phyloP scores from a whole-genome alignment of 345 rosid genomes.

The Mangifera indica region DNA sequence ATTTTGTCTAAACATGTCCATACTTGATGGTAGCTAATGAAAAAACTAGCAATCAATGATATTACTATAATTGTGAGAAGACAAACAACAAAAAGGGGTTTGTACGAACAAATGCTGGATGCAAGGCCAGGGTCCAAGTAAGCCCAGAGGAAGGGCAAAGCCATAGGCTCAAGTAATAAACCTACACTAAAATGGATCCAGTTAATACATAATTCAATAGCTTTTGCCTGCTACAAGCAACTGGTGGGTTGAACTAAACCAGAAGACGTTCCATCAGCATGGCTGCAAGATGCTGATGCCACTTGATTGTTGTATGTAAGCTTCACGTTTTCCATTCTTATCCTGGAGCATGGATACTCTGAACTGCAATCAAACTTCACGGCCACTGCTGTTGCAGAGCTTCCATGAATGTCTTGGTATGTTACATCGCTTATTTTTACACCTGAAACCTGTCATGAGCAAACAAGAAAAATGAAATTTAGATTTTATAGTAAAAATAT shows the following conservation, averaged over 20 bases:
- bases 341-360: constrained; percentile 48
- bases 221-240: constrained; percentile 23
- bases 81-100: background rate
- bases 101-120: background rate
- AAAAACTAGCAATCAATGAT: too few relatives aligned
- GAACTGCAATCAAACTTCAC: constrained; percentile 66
- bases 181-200: background rate
- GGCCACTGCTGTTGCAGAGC: constrained; percentile 59
- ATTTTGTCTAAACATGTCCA: too few relatives aligned
- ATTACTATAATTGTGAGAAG: background rate
- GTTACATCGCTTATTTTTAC: constrained; percentile 55
- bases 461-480: too few relatives aligned
- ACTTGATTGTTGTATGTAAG: constrained; percentile 43
- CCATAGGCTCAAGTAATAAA: constrained; percentile 28
- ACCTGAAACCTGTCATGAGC: constrained; percentile 44
- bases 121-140: constrained; percentile 23
- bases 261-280: constrained; percentile 37
- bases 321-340: constrained; percentile 49
- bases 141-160: constrained; percentile 7
- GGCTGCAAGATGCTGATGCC: constrained; percentile 35
- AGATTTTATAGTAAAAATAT: background rate
- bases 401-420: constrained; percentile 56
- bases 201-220: background rate
- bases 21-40: too few relatives aligned
- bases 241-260: constrained; percentile 35